Evolutionary conservation across 2,329 filamentous ascomycete species (phyloP).

Genomic region (Boeremia lycopersici): DNA sequence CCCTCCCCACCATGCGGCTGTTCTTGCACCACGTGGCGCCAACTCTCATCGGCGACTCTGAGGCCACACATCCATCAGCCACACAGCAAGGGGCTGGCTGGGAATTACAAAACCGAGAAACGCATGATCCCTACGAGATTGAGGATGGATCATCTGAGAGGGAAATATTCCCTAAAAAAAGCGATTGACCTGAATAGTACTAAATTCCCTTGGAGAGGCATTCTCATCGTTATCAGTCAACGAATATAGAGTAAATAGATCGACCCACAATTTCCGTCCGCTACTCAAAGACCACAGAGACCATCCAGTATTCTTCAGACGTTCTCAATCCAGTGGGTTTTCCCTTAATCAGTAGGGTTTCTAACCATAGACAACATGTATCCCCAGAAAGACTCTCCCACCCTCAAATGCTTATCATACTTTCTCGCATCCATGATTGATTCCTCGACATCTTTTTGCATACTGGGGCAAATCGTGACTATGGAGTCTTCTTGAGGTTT

Average conservation of each 20-base stretch:
- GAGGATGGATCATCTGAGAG: slow-evolving; percentile 10
- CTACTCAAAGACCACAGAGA: too few relatives aligned
- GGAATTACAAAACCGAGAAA: slow-evolving; percentile 13
- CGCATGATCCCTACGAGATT: slow-evolving; percentile 7
- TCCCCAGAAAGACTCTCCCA: slow-evolving; percentile 5
- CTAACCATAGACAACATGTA: slow-evolving; percentile 13
- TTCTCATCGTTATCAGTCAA: background rate
- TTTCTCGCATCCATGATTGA: background rate
- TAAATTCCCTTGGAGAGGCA: background rate
- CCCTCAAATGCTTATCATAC: background rate
- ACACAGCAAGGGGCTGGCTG: slow-evolving; percentile 1
- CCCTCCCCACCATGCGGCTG: slow-evolving; percentile 49
- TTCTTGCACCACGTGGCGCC: slow-evolving; percentile 49
- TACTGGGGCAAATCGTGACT: background rate
- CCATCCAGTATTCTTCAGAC: too few relatives aligned
- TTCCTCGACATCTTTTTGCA: background rate
- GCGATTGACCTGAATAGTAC: background rate
- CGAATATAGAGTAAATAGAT: background rate
- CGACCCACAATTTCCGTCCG: too few relatives aligned
- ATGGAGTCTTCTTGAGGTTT: background rate
- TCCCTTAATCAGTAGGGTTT: background rate
- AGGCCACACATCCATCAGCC: background rate
- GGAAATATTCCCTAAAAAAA: slow-evolving; percentile 3
- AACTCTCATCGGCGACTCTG: slow-evolving; percentile 2
- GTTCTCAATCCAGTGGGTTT: background rate